A percentile compares a stretch with the other conserved stretches of the same genome.
Evolutionary conservation across 495 filamentous ascomycete genomes (phyloP).

Genomic region (Cenococcum geophilum): DNA sequence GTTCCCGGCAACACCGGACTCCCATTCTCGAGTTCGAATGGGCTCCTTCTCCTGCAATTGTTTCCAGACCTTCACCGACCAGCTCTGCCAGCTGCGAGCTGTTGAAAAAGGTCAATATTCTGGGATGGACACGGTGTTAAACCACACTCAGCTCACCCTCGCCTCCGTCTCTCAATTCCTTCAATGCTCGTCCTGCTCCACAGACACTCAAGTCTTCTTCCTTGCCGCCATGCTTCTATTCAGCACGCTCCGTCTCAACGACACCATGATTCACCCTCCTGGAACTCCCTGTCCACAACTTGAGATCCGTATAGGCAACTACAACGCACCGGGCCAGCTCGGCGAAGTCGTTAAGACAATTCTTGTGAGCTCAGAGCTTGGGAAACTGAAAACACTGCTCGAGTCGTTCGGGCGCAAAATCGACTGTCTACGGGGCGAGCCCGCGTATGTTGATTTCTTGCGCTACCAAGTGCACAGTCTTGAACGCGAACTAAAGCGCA

Average conservation of each 20-base stretch:
- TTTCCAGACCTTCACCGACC: constrained; percentile 3
- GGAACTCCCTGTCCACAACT: background rate
- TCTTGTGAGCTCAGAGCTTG: constrained; percentile 2
- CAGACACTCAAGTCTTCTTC: background rate
- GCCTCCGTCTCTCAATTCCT: background rate
- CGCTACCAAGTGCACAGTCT: background rate
- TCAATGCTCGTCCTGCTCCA: background rate
- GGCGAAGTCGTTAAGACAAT: constrained; percentile 2
- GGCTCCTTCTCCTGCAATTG: constrained; percentile 1
- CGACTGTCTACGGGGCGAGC: background rate
- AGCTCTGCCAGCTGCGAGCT: constrained; percentile 3
- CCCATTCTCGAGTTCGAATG: background rate
- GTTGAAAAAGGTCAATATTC: background rate
- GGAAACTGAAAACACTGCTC: constrained; percentile 3
- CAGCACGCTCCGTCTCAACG: background rate
- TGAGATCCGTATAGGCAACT: constrained; percentile 1
- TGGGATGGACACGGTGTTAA: background rate
- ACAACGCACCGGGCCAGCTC: background rate
- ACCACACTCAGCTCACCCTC: background rate
- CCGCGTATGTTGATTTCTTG: constrained; percentile 2
- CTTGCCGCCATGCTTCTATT: constrained; percentile 1
- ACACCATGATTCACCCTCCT: background rate
- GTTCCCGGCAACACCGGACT: background rate
- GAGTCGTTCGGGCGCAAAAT: constrained; percentile 1
- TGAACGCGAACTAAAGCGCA: background rate